These are phyloP conservation scores for Microcera coccophila DNA, from an alignment of 2,329 filamentous ascomycete genomes.

Conservation along the genomic window DNA sequence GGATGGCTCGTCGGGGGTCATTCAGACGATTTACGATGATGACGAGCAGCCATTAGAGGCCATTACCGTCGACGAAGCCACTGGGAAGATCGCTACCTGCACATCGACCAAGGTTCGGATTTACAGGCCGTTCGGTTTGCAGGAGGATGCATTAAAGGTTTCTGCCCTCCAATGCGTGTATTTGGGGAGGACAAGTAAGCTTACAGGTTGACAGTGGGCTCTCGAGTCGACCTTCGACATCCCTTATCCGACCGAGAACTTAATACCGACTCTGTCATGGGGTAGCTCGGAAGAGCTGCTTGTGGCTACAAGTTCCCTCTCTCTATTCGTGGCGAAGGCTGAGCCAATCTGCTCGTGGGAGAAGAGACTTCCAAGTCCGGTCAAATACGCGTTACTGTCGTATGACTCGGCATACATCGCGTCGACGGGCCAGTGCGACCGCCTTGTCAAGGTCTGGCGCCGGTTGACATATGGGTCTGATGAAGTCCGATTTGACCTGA, in stretches of 20 bases:
- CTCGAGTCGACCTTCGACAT: constrained; percentile 59
- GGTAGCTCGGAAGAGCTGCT: constrained; percentile 81
- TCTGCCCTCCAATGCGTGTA: constrained; percentile 5
- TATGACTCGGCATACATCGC: constrained; percentile 86
- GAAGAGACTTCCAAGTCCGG: constrained; percentile 66
- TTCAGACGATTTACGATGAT: constrained; percentile 90
- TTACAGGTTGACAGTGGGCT: constrained; percentile 50
- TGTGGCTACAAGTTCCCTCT: constrained; percentile 65
- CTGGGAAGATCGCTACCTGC: constrained; percentile 80
- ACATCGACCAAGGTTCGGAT: constrained; percentile 65
- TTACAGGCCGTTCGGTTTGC: constrained; percentile 70
- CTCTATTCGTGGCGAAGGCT: constrained; percentile 58
- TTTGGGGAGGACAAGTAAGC: constrained; percentile 9
- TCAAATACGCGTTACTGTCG: constrained; percentile 73
- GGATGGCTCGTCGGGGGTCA: constrained; percentile 64
- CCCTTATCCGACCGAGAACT: constrained; percentile 25
- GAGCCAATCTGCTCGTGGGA: constrained; percentile 65
- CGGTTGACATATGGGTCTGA: constrained; percentile 77
- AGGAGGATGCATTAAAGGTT: constrained; percentile 72
- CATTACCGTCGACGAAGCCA: constrained; percentile 73
- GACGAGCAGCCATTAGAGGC: constrained; percentile 66
- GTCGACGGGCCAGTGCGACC: constrained; percentile 72
- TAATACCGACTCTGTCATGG: constrained; percentile 68
- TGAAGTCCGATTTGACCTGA: constrained; percentile 83
- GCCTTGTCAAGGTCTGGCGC: constrained; percentile 89